phyloP scores from a whole-genome alignment of 2,329 filamentous ascomycete genomes.

The Purpureocillium takamizusanense region DNA sequence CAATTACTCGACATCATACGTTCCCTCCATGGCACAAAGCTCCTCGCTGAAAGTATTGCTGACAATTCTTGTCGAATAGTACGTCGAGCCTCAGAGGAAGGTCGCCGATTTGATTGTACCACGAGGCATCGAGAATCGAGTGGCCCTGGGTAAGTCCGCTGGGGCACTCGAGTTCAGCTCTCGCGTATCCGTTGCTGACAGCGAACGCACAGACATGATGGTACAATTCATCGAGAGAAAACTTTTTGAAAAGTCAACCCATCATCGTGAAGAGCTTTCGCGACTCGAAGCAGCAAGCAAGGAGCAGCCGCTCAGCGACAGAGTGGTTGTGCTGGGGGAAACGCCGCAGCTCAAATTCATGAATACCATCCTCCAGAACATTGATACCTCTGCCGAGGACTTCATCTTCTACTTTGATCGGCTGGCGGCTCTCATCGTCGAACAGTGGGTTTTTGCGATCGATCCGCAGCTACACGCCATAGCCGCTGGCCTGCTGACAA shows the following conservation, averaged over 20 bases:
- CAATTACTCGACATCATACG: too few relatives aligned
- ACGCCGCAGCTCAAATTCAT: constrained; percentile 79
- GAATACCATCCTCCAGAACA: constrained; percentile 82
- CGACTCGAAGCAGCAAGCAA: constrained; percentile 65
- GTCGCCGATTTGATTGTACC: constrained; percentile 94
- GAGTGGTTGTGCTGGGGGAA: constrained; percentile 64
- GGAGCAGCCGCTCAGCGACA: constrained; percentile 62
- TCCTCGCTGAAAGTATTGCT: background rate
- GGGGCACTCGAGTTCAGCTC: background rate
- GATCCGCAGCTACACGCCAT: background rate
- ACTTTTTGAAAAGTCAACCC: constrained; percentile 73
- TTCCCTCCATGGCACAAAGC: too few relatives aligned
- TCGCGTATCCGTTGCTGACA: background rate
- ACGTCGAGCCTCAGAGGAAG: constrained; percentile 83
- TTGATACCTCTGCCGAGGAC: constrained; percentile 71
- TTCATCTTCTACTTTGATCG: constrained; percentile 98
- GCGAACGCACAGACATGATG: constrained; percentile 62
- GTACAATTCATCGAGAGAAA: constrained; percentile 87
- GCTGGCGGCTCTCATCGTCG: constrained; percentile 73
- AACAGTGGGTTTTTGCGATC: constrained; percentile 50
- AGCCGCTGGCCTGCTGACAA: constrained; percentile 6
- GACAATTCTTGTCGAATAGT: constrained; percentile 32
- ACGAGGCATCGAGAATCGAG: constrained; percentile 85
- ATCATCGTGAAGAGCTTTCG: constrained; percentile 71
- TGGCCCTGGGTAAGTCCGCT: constrained; percentile 62